Evolutionary conservation across 1,284 basidiomycete genomes (phyloP).

Genomic region (Irpex sp.): DNA sequence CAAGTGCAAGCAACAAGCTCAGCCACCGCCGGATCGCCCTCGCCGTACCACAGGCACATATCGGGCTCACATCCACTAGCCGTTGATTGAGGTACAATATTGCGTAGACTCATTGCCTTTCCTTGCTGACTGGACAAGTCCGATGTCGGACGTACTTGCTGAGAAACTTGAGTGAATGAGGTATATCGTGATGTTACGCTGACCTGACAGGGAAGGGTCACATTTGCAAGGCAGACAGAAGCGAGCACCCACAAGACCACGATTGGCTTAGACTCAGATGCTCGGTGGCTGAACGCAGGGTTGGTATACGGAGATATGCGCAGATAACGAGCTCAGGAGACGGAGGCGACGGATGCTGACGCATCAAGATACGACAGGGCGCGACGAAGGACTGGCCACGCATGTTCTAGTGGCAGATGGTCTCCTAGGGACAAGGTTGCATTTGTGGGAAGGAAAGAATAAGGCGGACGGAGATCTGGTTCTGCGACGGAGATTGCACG

Average conservation of each 20-base stretch:
- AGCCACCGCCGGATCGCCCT: background rate
- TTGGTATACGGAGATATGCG: constrained; percentile 14
- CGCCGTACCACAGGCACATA: background rate
- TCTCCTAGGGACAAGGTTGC: constrained; percentile 4
- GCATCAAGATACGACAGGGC: background rate
- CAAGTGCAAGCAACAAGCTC: background rate
- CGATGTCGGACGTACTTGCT: too few relatives aligned
- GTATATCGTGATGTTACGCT: background rate
- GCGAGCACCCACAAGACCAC: background rate
- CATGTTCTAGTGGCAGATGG: background rate
- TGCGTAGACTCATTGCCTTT: background rate
- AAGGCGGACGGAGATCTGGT: constrained; percentile 13
- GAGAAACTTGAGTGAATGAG: too few relatives aligned
- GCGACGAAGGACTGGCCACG: background rate
- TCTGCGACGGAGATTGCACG: constrained; percentile 16
- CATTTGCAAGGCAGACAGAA: background rate
- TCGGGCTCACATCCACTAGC: background rate
- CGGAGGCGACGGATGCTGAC: background rate
- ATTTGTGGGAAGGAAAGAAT: background rate
- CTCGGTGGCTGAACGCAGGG: background rate
- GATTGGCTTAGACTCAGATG: background rate
- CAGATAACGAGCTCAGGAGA: constrained; percentile 12
- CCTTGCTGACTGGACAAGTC: too few relatives aligned
- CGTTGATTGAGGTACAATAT: background rate
- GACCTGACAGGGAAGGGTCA: background rate